Evolutionary conservation across 2,329 filamentous ascomycete genomes (phyloP).

Genomic region (Didymella keratinophila): DNA sequence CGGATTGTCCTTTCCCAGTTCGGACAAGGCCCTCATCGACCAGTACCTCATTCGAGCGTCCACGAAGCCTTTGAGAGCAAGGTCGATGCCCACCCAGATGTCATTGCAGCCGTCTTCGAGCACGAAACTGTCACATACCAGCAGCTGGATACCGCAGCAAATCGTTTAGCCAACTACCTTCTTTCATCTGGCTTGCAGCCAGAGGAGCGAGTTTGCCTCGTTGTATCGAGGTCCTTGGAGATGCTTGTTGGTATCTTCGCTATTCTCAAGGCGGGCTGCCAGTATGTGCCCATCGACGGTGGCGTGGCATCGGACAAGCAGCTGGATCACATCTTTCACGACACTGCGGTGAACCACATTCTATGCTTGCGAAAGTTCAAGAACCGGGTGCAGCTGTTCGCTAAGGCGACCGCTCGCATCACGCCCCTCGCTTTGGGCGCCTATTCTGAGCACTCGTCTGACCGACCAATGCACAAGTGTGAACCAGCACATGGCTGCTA

Average conservation of each 20-base stretch:
- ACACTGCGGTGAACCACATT: constrained; percentile 56
- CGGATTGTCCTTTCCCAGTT: constrained; percentile 33
- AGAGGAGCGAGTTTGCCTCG: constrained; percentile 60
- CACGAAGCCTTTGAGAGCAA: constrained; percentile 41
- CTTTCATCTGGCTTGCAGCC: constrained; percentile 38
- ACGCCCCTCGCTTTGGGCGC: constrained; percentile 27
- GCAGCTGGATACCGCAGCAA: constrained; percentile 26
- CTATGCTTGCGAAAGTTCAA: constrained; percentile 56
- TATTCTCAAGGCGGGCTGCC: constrained; percentile 64
- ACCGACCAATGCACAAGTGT: constrained; percentile 29
- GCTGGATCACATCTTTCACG: constrained; percentile 58
- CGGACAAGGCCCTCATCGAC: constrained; percentile 33
- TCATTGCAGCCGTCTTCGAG: constrained; percentile 33
- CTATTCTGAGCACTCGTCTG: constrained; percentile 25
- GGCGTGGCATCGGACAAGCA: constrained; percentile 49
- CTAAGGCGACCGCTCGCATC: constrained; percentile 23
- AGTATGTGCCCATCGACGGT: constrained; percentile 68
- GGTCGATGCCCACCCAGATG: constrained; percentile 32
- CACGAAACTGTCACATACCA: constrained; percentile 26
- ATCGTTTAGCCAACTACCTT: constrained; percentile 26
- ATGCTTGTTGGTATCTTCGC: constrained; percentile 67
- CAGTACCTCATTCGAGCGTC: constrained; percentile 28
- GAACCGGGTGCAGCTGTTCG: constrained; percentile 34
- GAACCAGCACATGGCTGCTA: constrained; percentile 42
- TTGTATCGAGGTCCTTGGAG: constrained; percentile 63